phyloP scores from a whole-genome alignment of 1,284 basidiomycete species.

The Cystobasidiaceae sp. region DNA sequence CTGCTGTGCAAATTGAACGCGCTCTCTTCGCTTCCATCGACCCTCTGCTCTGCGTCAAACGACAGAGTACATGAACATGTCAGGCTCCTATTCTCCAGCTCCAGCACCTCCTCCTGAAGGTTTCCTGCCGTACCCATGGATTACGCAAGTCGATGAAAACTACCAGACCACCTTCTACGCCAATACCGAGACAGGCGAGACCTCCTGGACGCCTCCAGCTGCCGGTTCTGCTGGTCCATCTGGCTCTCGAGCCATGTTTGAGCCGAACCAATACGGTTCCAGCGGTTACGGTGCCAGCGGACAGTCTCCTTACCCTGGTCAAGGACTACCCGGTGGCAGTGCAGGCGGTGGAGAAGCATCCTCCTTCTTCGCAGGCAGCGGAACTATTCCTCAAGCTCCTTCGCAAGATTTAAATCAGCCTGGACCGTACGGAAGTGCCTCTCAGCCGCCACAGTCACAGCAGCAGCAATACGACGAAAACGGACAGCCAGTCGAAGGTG shows the following conservation, averaged over 20 bases:
- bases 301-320: not conserved
- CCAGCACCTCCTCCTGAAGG: not conserved
- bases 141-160: slow-evolving; percentile 44
- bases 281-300: not conserved
- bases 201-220: not conserved
- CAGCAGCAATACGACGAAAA: not conserved
- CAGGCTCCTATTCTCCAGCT: slow-evolving; percentile 1
- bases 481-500: not conserved
- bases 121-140: slow-evolving; percentile 34
- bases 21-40: no score
- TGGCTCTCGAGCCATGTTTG: not conserved
- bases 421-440: not conserved
- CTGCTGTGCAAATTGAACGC: no score
- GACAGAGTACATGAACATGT: not conserved
- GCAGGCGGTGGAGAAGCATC: slow-evolving; percentile 1
- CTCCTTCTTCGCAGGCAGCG: not conserved
- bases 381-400: not conserved
- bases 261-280: not conserved
- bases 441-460: not conserved
- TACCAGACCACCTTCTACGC: slow-evolving; percentile 50
- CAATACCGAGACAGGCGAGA: slow-evolving; percentile 42
- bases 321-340: not conserved
- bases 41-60: not conserved
- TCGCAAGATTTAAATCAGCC: not conserved
- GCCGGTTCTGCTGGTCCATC: not conserved